Evolutionary conservation across 495 filamentous ascomycete species (phyloP), one percentile per base, ranked within the genome.

Genomic region (Penicillium mononematosum): DNA sequence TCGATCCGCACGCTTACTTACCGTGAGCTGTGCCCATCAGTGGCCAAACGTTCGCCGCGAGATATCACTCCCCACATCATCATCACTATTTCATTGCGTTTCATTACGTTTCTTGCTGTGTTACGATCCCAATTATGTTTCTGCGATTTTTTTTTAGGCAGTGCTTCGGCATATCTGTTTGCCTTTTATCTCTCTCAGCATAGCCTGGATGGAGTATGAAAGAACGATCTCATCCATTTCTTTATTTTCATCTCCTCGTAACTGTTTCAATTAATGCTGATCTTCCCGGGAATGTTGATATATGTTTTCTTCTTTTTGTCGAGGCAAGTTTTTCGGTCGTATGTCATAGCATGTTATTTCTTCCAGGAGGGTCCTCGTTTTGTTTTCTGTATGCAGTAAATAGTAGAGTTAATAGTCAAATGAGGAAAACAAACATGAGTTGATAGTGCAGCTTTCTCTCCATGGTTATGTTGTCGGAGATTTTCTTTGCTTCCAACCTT

Each of bases 141-240:
- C 22, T 56, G 60, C 56, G 41, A 58, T 59, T 44, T 54, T 44
- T 54, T 11, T 50, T 58, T 36, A 63, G 52, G 45, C 43, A 53
- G 62, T 31, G 46, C 45, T 50, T 49, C 32, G 51, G 48, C 51
- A 51, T 36, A 39, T 22, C 41, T 58, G 54, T 42, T 31, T 58
- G 25, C 49, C 44, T 58, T 29, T 61, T 65, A 56, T 61, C 56
- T 60, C 64, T 59, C 70, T 69, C 59, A 66, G 70, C 74, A 78
- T 76, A 74, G 70, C 70, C 70, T 64, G 73, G 75, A 65, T 65
- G 73, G 75, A 65, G 75, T 73, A 70, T 66, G 70, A 72, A 77
- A 74, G 74, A 75, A 62, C 66, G 60, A 71, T 64, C 66, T 65
- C 58, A 61, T 62, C 64, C 53, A 52, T 38, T 41, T 32, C 50